Base-by-base conservation (phyloP, 2,329 filamentous ascomycete species). In the Coccinonectria pachysandricola region DNA sequence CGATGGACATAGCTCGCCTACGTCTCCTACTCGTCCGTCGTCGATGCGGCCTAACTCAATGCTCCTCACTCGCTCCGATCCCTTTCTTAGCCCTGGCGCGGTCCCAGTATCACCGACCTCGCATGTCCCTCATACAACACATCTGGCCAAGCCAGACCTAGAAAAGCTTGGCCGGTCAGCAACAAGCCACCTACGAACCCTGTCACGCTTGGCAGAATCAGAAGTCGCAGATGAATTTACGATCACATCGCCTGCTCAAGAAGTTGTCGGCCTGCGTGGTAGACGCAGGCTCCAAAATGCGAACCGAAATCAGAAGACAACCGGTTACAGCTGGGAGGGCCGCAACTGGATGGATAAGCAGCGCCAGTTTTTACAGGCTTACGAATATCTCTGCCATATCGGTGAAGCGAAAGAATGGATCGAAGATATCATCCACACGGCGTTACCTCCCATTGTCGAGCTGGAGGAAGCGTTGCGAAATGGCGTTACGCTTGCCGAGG, bases 321-420 rank as follows among this genome's bases (percentile, higher is more conserved):
- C 60, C 30, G 64, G 57, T 14, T 84, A 79, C 40, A 71, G 75
- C 24, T 91, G 86, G 79, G 75, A 83, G 37, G 77, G 78, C 12
- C 74, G 82, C 25, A 93, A 88, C 51, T 98, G 91, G 91, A 98
- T 98, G 88, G 91, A 98, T 54, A 91, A 93, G 51, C 88, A 98
- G 52, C 75, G 91, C 14, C 88, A 96, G 52, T 96, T 95, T 47
- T 60, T 98, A 27, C 84, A 93, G 54, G 91, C 91, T 6, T 98
- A 98, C 50, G 91, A 98, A 54, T 98, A 98, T 52, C 78, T 98
- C 19, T 98, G 91, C 52, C 91, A 98, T 50, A 96, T 98, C 40
- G 91, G 91, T 52, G 91, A 98, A 62, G 91, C 91, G 12, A 96
- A 96, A 52, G 88, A 96, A 56, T 98, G 91, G 91, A 94, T 98